Conservation (phyloP, 1,284 basidiomycete genomes). For the Cystobasidiaceae sp. region DNA sequence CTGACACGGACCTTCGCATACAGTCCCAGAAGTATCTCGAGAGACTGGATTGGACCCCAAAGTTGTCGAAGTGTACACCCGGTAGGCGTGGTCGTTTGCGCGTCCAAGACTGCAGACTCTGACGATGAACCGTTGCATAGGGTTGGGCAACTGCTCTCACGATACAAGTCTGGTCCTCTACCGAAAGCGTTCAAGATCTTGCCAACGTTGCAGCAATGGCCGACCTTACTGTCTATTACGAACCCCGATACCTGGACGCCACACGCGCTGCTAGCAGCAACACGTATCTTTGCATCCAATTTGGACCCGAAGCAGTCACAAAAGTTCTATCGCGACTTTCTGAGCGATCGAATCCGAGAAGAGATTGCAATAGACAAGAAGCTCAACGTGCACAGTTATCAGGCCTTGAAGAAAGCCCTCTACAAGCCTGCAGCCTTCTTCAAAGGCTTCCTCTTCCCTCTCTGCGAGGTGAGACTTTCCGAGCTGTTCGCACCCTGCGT, state of each 20-base stretch:
- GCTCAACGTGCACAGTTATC: conserved; percentile 85
- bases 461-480: conserved; percentile 79
- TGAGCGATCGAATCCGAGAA: conserved; percentile 84
- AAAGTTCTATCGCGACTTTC: conserved; percentile 83
- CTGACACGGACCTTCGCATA: background rate
- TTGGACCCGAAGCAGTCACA: conserved; percentile 96
- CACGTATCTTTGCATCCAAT: conserved; percentile 91
- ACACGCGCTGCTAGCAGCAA: conserved; percentile 89
- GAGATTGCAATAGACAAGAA: conserved; percentile 76
- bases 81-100: conserved; percentile 56
- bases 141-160: conserved; percentile 76
- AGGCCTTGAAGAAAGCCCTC: conserved; percentile 75
- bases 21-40: conserved; percentile 13
- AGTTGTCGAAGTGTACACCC: conserved; percentile 90
- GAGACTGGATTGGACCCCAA: conserved; percentile 87
- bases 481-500: too few relatives aligned
- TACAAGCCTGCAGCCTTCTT: conserved; percentile 99
- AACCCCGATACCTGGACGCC: conserved; percentile 90
- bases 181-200: conserved; percentile 99
- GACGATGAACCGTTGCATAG: conserved; percentile 51
- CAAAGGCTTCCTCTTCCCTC: conserved; percentile 94
- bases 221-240: conserved; percentile 91
- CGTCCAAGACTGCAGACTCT: background rate
- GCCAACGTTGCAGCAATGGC: conserved; percentile 92
- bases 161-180: conserved; percentile 90